Evolutionary conservation across 2,329 filamentous ascomycete genomes (phyloP).

Genomic region (Neopestalotiopsis clavispora): DNA sequence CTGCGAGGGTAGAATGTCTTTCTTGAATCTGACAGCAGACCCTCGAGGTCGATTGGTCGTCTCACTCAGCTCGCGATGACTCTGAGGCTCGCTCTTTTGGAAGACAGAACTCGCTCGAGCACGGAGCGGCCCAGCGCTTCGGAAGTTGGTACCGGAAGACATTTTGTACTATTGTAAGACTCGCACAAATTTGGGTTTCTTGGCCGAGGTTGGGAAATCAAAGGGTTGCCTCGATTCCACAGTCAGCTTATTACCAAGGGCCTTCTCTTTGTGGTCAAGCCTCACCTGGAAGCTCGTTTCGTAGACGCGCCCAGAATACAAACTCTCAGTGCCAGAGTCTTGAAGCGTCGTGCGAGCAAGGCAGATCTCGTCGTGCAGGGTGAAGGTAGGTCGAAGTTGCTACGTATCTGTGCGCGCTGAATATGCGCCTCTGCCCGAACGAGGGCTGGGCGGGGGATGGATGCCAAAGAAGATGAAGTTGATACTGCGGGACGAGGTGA

Average conservation of each 20-base stretch:
- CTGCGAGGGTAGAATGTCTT: not conserved
- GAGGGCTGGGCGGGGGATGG: not conserved
- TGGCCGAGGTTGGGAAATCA: no score
- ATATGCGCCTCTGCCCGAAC: not conserved
- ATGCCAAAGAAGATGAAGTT: not conserved
- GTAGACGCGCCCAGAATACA: no score
- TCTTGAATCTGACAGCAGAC: not conserved
- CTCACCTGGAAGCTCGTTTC: no score
- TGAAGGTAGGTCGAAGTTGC: no score
- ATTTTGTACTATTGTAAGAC: not conserved
- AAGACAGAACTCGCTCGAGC: not conserved
- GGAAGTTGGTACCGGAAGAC: not conserved
- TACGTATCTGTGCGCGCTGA: not conserved
- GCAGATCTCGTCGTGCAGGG: no score
- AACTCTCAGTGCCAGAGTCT: no score
- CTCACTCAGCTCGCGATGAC: not conserved
- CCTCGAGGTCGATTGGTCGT: not conserved
- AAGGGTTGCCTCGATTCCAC: no score
- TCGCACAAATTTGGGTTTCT: no score
- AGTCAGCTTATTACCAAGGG: no score
- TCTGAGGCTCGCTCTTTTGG: not conserved
- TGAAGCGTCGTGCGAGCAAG: no score
- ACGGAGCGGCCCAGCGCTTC: not conserved
- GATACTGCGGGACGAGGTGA: not conserved
- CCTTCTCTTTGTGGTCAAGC: no score